Base-by-base conservation (phyloP, 176 grass and related monocot species). In the Hyparrhenia diplandra region DNA sequence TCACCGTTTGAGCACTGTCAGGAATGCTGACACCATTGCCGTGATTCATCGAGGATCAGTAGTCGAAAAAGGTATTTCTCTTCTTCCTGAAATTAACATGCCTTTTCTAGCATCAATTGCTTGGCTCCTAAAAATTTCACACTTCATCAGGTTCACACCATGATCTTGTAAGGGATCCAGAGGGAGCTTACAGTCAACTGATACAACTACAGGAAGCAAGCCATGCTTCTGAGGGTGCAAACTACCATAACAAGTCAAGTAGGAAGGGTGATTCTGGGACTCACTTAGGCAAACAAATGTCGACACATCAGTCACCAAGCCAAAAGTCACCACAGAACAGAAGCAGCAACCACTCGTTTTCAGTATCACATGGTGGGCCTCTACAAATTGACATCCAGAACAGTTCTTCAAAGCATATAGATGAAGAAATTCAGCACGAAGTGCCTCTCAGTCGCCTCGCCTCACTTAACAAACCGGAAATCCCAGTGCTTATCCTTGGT, bases 161-260 rank as follows among this genome's bases (percentile, higher is more conserved):
- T 28, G 74, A 84, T 47, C 87, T 95, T 62, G 29, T 92, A 78
- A 88, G 80, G 13, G 87, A 95, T 58, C 77, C 85, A 59, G 70
- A 88, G 37, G 90, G 93, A 89, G 86, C 93, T 77, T 95, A 95
- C 79, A 87, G 74, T 37, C 93, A 95, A 51, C 71, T 95, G 51
- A 90, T 92, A 82, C 72, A 64, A 6, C 73, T 92, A 37, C 93
- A 95, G 72, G 93, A 90, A 80, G 32, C 80, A 47, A 92, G 80
- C 25, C 81, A 64, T 54, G 79, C 67, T 58, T 61, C 85, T 5
- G 63, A 82, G 57, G 81, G 6, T 52, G n/a, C 54, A 83, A 78
- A 63, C 47, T 42, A 83, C 79, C 69, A 82, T 49, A 76, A 78
- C 63, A 91, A 91, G 36, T 63, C 60, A 64, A 61, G 57, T 29